Base-by-base conservation (phyloP, 805 yeast species). In the Torulaspora microellipsoides region DNA sequence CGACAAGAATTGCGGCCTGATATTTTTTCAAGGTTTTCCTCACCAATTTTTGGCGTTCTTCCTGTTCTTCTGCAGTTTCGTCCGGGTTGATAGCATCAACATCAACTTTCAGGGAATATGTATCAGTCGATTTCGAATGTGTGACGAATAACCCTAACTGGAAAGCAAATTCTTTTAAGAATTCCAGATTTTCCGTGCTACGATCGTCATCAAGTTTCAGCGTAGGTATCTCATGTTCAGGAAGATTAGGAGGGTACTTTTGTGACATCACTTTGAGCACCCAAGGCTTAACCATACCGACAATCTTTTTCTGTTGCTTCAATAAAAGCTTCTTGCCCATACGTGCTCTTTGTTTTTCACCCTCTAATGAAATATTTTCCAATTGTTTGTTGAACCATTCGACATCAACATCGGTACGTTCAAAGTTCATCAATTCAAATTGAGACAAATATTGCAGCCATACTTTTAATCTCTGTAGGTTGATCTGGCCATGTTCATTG, bases 381-480 rank as follows among this genome's bases (percentile, higher is more conserved):
- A 91, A 73, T 58, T 85, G 85, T 56, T 83, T 76, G 65, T 88
- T 88, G 66, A 88, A 87, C 96, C 96, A 90, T 49, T 85, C 93
- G 28, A 86, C 80, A 63, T 90, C 96, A 43, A 87, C 71, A 49
- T 84, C 86, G 41, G 81, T 80, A 51, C 76, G 81, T 65, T 93
- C 98, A 58, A 91, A 93, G 60, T 85, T 83, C 63, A 83, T 85
- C 51, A 81, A 69, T 64, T 93, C 99, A 58, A 90, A 89, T 49
- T 78, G 76, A 4, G 93, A 78, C 41, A 93, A 68, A 52, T 78
- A 77, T 31, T 81, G 78, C 37, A 93, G 70, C 91, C 96, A 88
- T 32, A 78, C 64, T 15, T 77, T 80, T 40, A 93, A 71, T 53
- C 95, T 74, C 46, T 71, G 67, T 50, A 90, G 71, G 62, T 93